Percentiles rank a stretch among this genome's conserved stretches.
Conservation (phyloP, 176 grass and related monocot species). For the Bromus sterilis region DNA sequence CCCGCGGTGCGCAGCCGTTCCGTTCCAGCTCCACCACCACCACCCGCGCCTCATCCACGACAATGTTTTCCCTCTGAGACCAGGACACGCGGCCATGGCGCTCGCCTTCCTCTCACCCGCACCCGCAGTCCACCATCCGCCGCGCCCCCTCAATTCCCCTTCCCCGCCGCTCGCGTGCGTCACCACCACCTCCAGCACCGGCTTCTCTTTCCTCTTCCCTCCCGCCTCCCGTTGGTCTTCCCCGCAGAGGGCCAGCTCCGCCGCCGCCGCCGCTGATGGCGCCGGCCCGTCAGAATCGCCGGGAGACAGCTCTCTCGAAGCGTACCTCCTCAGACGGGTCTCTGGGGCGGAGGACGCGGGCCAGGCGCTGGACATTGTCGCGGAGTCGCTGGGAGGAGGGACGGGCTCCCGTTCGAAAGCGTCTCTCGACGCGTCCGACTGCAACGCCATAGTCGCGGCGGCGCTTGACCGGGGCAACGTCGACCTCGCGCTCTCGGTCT, state of each 20-base stretch:
- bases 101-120: constrained; percentile 33
- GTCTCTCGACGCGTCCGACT: constrained; percentile 36
- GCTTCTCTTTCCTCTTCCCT: not conserved
- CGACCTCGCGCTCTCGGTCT: constrained; percentile 60
- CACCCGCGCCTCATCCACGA: constrained; percentile 45
- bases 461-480: constrained; percentile 63
- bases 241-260: constrained; percentile 23
- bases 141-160: not conserved
- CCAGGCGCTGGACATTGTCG: constrained; percentile 46
- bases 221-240: not conserved
- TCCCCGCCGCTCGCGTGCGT: not conserved
- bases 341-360: constrained; percentile 39
- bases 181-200: not conserved
- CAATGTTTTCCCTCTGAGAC: constrained; percentile 24
- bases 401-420: not conserved
- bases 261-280: constrained; percentile 7
- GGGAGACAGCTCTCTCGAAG: constrained; percentile 14
- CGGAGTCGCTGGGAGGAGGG: constrained; percentile 21
- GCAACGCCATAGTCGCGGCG: constrained; percentile 46
- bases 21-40: constrained; percentile 17
- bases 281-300: constrained; percentile 18
- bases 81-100: constrained; percentile 45
- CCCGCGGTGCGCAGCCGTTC: not conserved
- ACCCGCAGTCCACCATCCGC: constrained; percentile 6
- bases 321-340: constrained; percentile 32